phyloP scores from a whole-genome alignment of 352 stramenopile genomes.

The Globisporangium mamillatum region DNA sequence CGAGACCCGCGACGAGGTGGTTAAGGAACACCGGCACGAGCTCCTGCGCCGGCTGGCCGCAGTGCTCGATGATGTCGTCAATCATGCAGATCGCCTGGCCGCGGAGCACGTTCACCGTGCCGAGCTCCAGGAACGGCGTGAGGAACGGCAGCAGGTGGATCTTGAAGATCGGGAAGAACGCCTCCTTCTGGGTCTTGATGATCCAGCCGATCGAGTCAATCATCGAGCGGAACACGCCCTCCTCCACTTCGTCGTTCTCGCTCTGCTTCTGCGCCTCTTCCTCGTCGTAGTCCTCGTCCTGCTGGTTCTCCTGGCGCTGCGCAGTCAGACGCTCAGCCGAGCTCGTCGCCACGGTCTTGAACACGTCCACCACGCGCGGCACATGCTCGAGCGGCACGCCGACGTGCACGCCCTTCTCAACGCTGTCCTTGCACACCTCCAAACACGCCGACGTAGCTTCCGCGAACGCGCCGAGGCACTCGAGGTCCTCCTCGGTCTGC shows the following conservation, averaged over 20 bases:
- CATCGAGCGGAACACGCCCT: conserved; percentile 78
- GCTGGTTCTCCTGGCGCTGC: conserved; percentile 58
- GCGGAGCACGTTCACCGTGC: conserved; percentile 58
- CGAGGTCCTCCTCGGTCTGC: conserved; percentile 73
- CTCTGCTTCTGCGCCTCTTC: conserved; percentile 68
- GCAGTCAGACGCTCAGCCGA: conserved; percentile 60
- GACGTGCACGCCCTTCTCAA: conserved; percentile 68
- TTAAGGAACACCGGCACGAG: conserved; percentile 70
- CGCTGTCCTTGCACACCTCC: conserved; percentile 79
- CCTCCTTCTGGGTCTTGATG: conserved; percentile 78
- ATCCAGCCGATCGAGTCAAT: conserved; percentile 84
- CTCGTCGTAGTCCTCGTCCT: conserved; percentile 82
- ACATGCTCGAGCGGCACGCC: conserved; percentile 70
- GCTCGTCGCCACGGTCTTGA: conserved; percentile 65
- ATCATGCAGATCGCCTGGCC: conserved; percentile 87
- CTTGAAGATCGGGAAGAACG: conserved; percentile 79
- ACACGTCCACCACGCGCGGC: conserved; percentile 59
- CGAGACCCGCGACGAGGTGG: conserved; percentile 68
- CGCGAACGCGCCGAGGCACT: conserved; percentile 71
- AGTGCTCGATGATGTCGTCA: conserved; percentile 88
- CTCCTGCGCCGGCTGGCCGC: conserved; percentile 60
- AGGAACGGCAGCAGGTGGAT: conserved; percentile 64
- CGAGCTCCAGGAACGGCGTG: conserved; percentile 59
- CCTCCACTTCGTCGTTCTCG: conserved; percentile 70
- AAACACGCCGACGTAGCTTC: conserved; percentile 73